phyloP scores from a whole-genome alignment of 768 basidiomycete species.

The Boletus vermiculosoides region DNA sequence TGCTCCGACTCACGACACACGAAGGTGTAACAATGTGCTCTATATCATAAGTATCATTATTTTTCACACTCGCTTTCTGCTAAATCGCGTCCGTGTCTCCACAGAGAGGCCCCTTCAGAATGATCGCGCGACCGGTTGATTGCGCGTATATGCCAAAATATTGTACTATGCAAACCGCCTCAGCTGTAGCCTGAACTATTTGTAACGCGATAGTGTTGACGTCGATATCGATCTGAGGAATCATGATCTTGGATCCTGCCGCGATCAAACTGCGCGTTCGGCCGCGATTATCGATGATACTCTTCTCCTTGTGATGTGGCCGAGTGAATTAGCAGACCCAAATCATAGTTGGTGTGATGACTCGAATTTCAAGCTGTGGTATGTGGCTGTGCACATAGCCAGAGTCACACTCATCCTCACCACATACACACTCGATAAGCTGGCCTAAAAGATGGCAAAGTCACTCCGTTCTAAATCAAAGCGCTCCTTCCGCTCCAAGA shows the following conservation, averaged over 20 bases:
- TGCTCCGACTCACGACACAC: slow-evolving; percentile 12
- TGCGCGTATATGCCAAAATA: slow-evolving; percentile 2
- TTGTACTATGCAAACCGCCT: not conserved
- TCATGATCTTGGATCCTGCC: not conserved
- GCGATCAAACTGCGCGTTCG: not conserved
- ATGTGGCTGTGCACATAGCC: slow-evolving; percentile 9
- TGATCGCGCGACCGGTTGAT: slow-evolving; percentile 17
- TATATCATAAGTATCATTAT: slow-evolving; percentile 78
- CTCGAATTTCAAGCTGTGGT: not conserved
- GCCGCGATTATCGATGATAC: not conserved
- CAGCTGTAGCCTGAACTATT: slow-evolving; percentile 8
- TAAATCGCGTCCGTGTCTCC: slow-evolving; percentile 26
- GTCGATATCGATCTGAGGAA: slow-evolving; percentile 5
- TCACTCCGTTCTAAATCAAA: slow-evolving; percentile 81
- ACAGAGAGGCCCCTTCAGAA: slow-evolving; percentile 76
- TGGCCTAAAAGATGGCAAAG: slow-evolving; percentile 61
- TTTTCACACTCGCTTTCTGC: not conserved
- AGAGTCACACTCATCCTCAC: not conserved
- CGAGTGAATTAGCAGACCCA: no score
- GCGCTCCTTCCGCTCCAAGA: slow-evolving; percentile 72
- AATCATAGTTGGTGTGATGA: no score
- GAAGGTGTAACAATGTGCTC: slow-evolving; percentile 91
- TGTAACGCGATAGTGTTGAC: slow-evolving; percentile 6
- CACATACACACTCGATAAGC: not conserved
- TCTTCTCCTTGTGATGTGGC: not conserved